These are phyloP conservation scores for Paramecium sexaurelia DNA, from an alignment of 73 alveolate genomes.

Conservation along the genomic window DNA sequence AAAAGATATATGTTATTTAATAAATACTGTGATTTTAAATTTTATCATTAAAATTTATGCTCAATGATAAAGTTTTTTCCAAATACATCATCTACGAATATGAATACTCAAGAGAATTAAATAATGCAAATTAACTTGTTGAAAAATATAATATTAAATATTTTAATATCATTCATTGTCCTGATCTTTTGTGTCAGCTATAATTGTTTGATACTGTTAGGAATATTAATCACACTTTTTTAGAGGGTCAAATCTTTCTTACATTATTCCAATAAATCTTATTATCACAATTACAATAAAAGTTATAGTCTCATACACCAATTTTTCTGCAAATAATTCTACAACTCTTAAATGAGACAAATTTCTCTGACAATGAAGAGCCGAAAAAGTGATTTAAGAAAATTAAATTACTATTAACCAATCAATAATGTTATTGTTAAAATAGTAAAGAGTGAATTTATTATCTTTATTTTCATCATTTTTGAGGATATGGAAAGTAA, in stretches of 20 bases:
- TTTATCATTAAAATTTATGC: too few species aligned
- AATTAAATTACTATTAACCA: not conserved
- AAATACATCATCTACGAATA: too few species aligned
- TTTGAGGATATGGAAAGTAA: not conserved
- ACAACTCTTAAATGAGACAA: not conserved
- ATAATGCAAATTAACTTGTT: too few species aligned
- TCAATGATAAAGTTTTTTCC: too few species aligned
- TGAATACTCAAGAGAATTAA: too few species aligned
- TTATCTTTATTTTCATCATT: not conserved
- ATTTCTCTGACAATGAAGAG: not conserved
- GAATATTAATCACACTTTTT: not conserved
- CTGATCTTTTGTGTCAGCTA: too few species aligned
- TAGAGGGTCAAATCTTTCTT: not conserved
- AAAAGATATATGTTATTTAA: not conserved
- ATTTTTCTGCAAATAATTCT: not conserved
- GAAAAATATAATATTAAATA: too few species aligned
- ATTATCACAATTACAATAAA: not conserved
- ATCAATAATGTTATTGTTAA: not conserved
- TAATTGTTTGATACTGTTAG: not conserved
- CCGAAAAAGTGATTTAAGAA: not conserved
- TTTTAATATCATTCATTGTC: too few species aligned
- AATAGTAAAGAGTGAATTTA: not conserved
- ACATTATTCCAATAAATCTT: not conserved
- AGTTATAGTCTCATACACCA: not conserved
- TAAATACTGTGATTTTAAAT: too few species aligned